phyloP scores from a whole-genome alignment of 192 early-diverging fungal genomes.

The Coemansia umbellata region DNA sequence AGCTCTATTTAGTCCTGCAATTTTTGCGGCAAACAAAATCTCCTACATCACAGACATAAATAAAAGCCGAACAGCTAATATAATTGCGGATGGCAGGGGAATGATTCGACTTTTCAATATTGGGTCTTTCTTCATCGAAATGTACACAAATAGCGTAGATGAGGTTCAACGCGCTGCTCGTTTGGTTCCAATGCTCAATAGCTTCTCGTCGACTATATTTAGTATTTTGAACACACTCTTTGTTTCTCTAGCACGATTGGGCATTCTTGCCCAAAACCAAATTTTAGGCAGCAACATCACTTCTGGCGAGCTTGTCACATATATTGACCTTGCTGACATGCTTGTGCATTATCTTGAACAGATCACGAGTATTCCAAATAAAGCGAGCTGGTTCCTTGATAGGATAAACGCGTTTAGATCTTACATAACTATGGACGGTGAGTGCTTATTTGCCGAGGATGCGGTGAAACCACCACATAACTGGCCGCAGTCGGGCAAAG shows the following conservation, averaged over 20 bases:
- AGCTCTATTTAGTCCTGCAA: neutral
- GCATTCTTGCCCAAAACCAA: too few species aligned
- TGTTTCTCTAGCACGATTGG: too few species aligned
- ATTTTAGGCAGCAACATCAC: constrained; percentile 2
- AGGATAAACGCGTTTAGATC: neutral
- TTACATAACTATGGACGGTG: neutral
- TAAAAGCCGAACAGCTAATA: constrained; percentile 3
- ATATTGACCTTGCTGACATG: neutral
- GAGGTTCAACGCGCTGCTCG: too few species aligned
- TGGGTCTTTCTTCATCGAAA: constrained; percentile 50
- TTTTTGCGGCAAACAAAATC: neutral
- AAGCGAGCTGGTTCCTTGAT: neutral
- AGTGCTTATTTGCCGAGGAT: neutral
- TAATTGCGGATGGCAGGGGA: constrained; percentile 53
- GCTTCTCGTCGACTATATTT: too few species aligned
- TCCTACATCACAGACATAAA: too few species aligned
- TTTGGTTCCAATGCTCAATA: too few species aligned
- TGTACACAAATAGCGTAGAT: constrained; percentile 57
- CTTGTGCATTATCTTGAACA: neutral
- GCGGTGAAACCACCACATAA: constrained; percentile 28
- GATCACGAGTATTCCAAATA: neutral
- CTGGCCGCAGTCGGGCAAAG: constrained; percentile 62
- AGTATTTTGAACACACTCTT: too few species aligned
- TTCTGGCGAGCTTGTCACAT: constrained; percentile 7
- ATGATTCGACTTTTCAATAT: constrained; percentile 57